These are phyloP conservation scores for Malassezia pachydermatis DNA, from an alignment of 1,284 basidiomycete genomes.

Conservation along the genomic window DNA sequence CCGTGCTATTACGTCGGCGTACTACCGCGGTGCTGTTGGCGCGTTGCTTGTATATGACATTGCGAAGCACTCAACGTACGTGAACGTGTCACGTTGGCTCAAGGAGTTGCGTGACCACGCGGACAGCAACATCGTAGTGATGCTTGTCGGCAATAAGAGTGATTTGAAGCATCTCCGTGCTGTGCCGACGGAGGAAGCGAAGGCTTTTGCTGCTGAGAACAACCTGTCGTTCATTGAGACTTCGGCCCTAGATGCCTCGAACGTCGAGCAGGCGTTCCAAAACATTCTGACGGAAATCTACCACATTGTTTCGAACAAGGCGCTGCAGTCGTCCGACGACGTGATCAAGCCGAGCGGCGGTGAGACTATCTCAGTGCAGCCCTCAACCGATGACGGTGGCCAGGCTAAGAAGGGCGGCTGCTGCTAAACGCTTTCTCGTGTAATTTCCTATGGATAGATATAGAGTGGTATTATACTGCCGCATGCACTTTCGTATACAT, in stretches of 20 bases:
- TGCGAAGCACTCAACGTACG: conserved; percentile 77
- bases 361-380: conserved; percentile 48
- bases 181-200: conserved; percentile 69
- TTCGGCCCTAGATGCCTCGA: conserved; percentile 95
- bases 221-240: conserved; percentile 85
- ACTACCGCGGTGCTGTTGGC: conserved; percentile 92
- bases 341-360: conserved; percentile 47
- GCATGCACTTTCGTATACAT: conserved; percentile 27
- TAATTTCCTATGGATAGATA: not conserved
- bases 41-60: conserved; percentile 52
- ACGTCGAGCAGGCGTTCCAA: conserved; percentile 88
- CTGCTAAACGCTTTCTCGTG: conserved; percentile 25
- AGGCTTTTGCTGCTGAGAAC: conserved; percentile 58
- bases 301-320: conserved; percentile 49
- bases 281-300: conserved; percentile 66
- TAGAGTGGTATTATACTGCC: not conserved
- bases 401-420: conserved; percentile 46
- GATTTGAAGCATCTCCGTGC: conserved; percentile 95
- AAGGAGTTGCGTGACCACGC: conserved; percentile 73
- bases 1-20: conserved; percentile 88
- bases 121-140: conserved; percentile 52
- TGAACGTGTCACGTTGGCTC: conserved; percentile 92
- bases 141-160: conserved; percentile 64
- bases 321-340: conserved; percentile 46
- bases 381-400: conserved; percentile 45